A percentile compares a stretch with the other conserved stretches of the same genome.
These are phyloP conservation scores for Candida broadrunensis DNA, from an alignment of 805 yeast genomes.

Conservation along the genomic window DNA sequence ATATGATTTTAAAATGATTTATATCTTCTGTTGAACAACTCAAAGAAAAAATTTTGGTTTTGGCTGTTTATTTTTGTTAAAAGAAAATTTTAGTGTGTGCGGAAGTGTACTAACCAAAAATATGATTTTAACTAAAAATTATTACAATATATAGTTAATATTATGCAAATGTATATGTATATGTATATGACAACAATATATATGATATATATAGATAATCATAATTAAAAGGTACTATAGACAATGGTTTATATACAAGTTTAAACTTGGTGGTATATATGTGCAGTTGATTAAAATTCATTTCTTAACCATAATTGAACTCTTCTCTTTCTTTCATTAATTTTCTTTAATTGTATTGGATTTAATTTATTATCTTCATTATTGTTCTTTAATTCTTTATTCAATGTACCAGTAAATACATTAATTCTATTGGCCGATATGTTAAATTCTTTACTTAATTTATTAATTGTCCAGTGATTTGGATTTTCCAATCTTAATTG, in stretches of 20 bases:
- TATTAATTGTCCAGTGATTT: slow-evolving; percentile 56
- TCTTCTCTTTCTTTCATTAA: slow-evolving; percentile 53
- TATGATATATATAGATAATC: too few relatives aligned
- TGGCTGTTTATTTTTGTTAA: too few relatives aligned
- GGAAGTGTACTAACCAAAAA: slow-evolving; percentile 1
- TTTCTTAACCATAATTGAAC: slow-evolving; percentile 62
- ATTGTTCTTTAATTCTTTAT: background rate
- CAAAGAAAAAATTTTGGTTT: background rate
- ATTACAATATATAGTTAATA: too few relatives aligned
- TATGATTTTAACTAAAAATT: too few relatives aligned
- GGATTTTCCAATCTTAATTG: slow-evolving; percentile 58
- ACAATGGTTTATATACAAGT: too few relatives aligned
- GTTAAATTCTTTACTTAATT: slow-evolving; percentile 57
- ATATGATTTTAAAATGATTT: too few relatives aligned
- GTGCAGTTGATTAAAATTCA: slow-evolving; percentile 38
- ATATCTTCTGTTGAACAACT: background rate
- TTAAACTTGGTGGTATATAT: too few relatives aligned
- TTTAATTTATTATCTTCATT: background rate
- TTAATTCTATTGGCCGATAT: slow-evolving; percentile 20
- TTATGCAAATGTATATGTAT: too few relatives aligned
- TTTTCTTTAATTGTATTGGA: background rate
- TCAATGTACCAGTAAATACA: slow-evolving; percentile 2
- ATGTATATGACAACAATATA: too few relatives aligned
- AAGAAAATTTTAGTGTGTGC: too few relatives aligned
- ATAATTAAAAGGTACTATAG: too few relatives aligned